phyloP scores from a whole-genome alignment of 2,329 filamentous ascomycete genomes.

The Xylariaceae sp. region DNA sequence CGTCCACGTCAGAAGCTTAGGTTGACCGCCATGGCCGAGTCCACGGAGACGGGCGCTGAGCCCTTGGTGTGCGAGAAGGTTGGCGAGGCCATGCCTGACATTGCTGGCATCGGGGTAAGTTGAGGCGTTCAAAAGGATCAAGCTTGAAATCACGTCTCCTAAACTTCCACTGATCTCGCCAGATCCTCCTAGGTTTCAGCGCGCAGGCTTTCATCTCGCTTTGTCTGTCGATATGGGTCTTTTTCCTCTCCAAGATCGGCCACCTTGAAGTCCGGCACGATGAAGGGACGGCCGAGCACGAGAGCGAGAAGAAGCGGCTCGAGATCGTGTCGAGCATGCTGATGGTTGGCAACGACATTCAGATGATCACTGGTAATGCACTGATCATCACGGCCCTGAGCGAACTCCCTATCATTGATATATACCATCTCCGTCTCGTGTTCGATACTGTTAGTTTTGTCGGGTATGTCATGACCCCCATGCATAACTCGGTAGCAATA shows the following conservation, averaged over 20 bases:
- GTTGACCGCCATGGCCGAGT: too few species aligned
- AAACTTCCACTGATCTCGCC: background rate
- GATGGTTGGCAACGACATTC: constrained; percentile 30
- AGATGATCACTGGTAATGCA: constrained; percentile 28
- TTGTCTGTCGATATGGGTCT: constrained; percentile 27
- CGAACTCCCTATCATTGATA: constrained; percentile 14
- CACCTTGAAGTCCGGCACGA: constrained; percentile 22
- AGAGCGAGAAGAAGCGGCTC: constrained; percentile 26
- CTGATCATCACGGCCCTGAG: constrained; percentile 27
- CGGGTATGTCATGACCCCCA: constrained; percentile 22
- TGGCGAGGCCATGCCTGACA: constrained; percentile 25
- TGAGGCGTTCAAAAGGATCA: too few species aligned
- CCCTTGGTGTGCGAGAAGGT: constrained; percentile 24
- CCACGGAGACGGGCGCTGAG: constrained; percentile 1
- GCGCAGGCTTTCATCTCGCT: constrained; percentile 26
- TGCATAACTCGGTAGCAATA: too few species aligned
- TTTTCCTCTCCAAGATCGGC: constrained; percentile 27
- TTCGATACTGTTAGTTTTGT: constrained; percentile 30
- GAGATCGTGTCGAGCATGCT: constrained; percentile 29
- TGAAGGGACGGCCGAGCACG: constrained; percentile 22
- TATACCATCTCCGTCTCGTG: constrained; percentile 29
- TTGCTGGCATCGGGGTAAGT: constrained; percentile 29
- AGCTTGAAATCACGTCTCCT: background rate
- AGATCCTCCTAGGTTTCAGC: constrained; percentile 29
- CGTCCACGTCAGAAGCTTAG: too few species aligned